Base-by-base conservation (phyloP, 2,329 filamentous ascomycete species). In the Zymoseptoria ardabiliae region DNA sequence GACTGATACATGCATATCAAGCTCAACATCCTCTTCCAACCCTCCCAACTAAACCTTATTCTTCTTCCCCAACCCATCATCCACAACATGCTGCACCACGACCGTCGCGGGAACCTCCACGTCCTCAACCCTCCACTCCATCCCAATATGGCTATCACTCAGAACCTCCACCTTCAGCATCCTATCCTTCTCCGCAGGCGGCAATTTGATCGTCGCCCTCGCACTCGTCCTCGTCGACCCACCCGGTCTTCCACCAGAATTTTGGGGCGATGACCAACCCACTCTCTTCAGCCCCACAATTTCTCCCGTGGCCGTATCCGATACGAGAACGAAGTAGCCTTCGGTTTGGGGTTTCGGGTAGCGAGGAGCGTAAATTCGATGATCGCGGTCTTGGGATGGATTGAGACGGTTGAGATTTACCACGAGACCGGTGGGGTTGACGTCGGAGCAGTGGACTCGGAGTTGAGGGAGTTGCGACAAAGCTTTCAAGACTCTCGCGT, bases 261-360 rank as follows among this genome's bases (percentile, higher is more conserved):
- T 68, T 21, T 70, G 67, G 13, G 64, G 62, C 5, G 76, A 70
- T 1, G 77, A 76, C 92, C 94, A 97, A 1, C 86, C 87, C 0
- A 94, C 83, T 28, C 94, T 81, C 81, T 96, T 97, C 63, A 99
- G 79, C 2, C 89, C 93, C 3, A 96, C 75, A 48, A 97, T 81
- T 66, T 97, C 90, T 60, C 93, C 90, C 6, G 76, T 82, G 0
- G 77, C 78, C 2, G 82, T 69, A 66, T 89, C 85, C 6, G 85
- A 87, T 0, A 96, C 81, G 21, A 97, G 71, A 13, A 94, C 84
- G 73, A 99, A 97, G 83, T 87, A 97, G 0, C 92, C 92, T 70
- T 99, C 94, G 0, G 86, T 94, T 74, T 99, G 94, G 17, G 91
- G 86, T 75, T 99, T 99, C 1, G 93, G 93, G 76, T 96, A 97